These are phyloP conservation scores for Talaromyces stipitatus DNA, from an alignment of 495 filamentous ascomycete species.

Conservation along the genomic window DNA sequence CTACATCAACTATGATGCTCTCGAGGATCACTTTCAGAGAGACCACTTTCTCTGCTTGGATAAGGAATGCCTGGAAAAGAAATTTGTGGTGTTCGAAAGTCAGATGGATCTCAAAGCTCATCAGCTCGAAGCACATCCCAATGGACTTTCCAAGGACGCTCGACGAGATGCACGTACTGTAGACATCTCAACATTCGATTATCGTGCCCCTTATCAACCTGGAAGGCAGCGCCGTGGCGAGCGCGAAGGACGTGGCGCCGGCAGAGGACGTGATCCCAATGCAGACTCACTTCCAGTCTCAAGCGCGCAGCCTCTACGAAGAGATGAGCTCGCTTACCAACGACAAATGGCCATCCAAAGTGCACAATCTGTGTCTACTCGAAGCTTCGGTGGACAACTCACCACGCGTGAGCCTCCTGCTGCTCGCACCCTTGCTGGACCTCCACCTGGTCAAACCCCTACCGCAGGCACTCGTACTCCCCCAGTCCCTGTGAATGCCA, in stretches of 20 bases:
- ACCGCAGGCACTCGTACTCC: conserved; percentile 29
- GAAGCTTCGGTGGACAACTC: conserved; percentile 78
- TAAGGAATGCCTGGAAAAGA: conserved; percentile 86
- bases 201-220: conserved; percentile 63
- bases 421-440: conserved; percentile 23
- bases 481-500: conserved; percentile 33
- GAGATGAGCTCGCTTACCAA: conserved; percentile 90
- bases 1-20: conserved; percentile 74
- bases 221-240: conserved; percentile 47
- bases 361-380: conserved; percentile 65
- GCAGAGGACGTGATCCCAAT: conserved; percentile 68
- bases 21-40: conserved; percentile 77
- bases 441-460: conserved; percentile 7
- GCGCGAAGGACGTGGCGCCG: conserved; percentile 39
- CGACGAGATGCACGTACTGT: conserved; percentile 78
- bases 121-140: conserved; percentile 68
- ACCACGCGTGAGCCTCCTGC: conserved; percentile 41
- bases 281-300: conserved; percentile 69
- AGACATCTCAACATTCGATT: conserved; percentile 79
- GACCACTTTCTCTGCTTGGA: conserved; percentile 86
- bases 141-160: conserved; percentile 73
- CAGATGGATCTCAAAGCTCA: conserved; percentile 91
- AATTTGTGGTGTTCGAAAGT: conserved; percentile 94
- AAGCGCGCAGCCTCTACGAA: conserved; percentile 70
- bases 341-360: conserved; percentile 86